Evolutionary conservation across 2,329 filamentous ascomycete species (phyloP), one percentile per base, ranked within the genome.

Genomic region (Trematosphaeria pertusa): DNA sequence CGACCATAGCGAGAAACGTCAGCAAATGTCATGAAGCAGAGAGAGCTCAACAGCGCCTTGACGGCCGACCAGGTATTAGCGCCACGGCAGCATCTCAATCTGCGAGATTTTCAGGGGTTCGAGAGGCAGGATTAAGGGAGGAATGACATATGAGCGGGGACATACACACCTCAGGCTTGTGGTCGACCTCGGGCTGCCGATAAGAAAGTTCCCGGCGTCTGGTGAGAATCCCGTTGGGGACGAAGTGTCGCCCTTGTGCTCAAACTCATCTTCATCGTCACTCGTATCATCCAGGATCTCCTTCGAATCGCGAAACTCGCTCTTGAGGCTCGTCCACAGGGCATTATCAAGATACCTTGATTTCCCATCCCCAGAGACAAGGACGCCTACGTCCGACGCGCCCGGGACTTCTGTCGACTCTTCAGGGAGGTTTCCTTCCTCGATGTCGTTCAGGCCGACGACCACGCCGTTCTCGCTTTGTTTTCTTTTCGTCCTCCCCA

Each of bases 281-380:
- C 65, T 60, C 1, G 57, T 59, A 20, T 70, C 67, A 19, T 66
- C 62, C 0, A 71, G 50, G 2, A 70, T 52, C 11, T 62, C 58
- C 17, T 56, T 60, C 0, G 62, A 34, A 24, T 64, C 60, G 7
- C 62, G 59, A 43, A 71, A 68, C 30, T 70, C 66, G 22, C 50
- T 51, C 38, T 54, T 48, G 12, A 70, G 41, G 21, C 56, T 62
- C 7, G 64, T 69, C 65, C 67, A 71, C 10, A 70, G 54, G 7
- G 58, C 53, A 34, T 67, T 70, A 22, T 69, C 65, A 0, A 70
- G 51, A 33, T 70, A 70, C 22, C 63, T 42, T 6, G 64, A 65
- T 26, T 56, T 70, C 1, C 65, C 65, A 2, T 62, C 48, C 6
- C 59, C 59, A 4, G 49, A 45, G 4, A 70, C 52, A 5, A 70